phyloP scores from a whole-genome alignment of 441 rosid genomes.

The Gossypium davidsonii region DNA sequence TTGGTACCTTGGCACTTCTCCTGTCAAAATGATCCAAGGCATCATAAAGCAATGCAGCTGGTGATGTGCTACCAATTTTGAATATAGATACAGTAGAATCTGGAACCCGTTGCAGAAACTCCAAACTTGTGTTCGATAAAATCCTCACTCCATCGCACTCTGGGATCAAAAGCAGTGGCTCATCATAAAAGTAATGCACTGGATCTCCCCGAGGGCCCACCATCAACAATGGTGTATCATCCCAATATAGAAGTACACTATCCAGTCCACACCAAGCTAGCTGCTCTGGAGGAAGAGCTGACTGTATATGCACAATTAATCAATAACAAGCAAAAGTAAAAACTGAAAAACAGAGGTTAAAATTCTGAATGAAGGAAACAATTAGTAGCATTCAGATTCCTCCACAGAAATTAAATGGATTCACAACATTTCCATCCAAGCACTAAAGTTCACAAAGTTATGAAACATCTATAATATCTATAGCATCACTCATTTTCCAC shows the following conservation, averaged over 20 bases:
- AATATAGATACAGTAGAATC: conserved; percentile 92
- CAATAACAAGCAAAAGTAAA: background rate
- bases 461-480: background rate
- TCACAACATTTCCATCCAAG: background rate
- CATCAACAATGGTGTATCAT: conserved; percentile 79
- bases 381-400: background rate
- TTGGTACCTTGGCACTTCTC: conserved; percentile 80
- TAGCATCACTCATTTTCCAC: background rate
- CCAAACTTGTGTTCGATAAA: conserved; percentile 77
- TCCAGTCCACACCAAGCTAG: conserved; percentile 99
- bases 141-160: conserved; percentile 98
- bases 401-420: background rate
- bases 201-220: conserved; percentile 90
- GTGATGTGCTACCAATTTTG: conserved; percentile 94
- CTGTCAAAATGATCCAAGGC: conserved; percentile 98
- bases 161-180: conserved; percentile 78
- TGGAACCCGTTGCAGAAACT: conserved; percentile 91
- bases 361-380: background rate
- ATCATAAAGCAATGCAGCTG: conserved; percentile 83
- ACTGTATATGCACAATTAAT: conserved; percentile 34
- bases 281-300: conserved; percentile 95
- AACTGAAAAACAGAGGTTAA: background rate
- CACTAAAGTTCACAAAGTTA: background rate
- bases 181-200: conserved; percentile 81
- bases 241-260: conserved; percentile 84